Evolutionary conservation across 2,329 filamentous ascomycete genomes (phyloP), one percentile per base, ranked within the genome.

Genomic region (Samsoniella hepiali): DNA sequence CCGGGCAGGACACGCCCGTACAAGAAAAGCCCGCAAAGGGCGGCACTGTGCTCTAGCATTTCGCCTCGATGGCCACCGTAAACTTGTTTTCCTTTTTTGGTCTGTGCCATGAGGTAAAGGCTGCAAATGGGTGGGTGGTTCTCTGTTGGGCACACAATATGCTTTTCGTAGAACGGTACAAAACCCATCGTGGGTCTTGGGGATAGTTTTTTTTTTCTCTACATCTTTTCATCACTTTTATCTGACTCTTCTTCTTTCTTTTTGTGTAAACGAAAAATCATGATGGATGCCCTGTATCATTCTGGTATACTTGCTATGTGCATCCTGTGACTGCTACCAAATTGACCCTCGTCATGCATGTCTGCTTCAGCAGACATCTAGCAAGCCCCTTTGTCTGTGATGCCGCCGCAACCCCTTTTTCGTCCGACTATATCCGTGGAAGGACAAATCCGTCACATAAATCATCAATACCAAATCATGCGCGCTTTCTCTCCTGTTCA

Each of bases 31-130:
- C 51, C 32, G 58, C 58, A 15, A 60, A 44, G 44, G 57, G 57
- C 44, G 63, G 63, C 36, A 64, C 57, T 36, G 63, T 61, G 44
- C 47, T 62, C 60, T 62, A 55, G 44, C 49, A 62, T 62, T 56
- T 32, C 4, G 29, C 38, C 44, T 27, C 42, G 9, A 38, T 55
- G 47, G 32, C n/a, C 11, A 32, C 54, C 13, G 44, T 51, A 27
- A 27, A 22, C 60, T 62, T 54, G 22, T 34, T n/a, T 10, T 15
- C n/a, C 32, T 53, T 45, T 6, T 27, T 51, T n/a, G 29, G 22
- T 15, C 29, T 22, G 34, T 59, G 34, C 36, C 22, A 42, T 42
- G 10, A 45, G 3, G 15, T 45, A 22, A 45, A n/a, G 42, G 42
- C 6, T n/a, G 42, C 34, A 34, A 34, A 34, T 6, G 5, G 9